A percentile compares a stretch with the other conserved stretches of the same genome.
Evolutionary conservation across 2,329 filamentous ascomycete species (phyloP).

Genomic region (Orbilia ellipsospora): DNA sequence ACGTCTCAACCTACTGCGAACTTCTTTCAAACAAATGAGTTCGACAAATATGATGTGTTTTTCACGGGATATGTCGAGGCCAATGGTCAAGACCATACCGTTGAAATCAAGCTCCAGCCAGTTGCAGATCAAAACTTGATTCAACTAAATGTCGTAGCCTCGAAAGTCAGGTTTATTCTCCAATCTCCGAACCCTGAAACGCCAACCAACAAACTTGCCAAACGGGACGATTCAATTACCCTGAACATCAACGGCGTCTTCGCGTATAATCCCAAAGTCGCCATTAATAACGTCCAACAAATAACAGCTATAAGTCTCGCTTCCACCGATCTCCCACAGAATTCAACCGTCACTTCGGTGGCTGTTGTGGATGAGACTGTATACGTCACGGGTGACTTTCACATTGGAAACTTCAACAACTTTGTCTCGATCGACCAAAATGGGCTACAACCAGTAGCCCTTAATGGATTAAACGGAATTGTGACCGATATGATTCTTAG

Average conservation of each 20-base stretch:
- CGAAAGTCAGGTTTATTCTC: slow-evolving; percentile 81
- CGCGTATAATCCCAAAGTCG: slow-evolving; percentile 82
- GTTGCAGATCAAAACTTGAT: slow-evolving; percentile 69
- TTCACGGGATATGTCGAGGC: slow-evolving; percentile 87
- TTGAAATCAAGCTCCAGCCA: slow-evolving; percentile 81
- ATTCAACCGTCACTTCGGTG: slow-evolving; percentile 33
- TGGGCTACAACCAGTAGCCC: slow-evolving; percentile 71
- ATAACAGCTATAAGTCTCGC: slow-evolving; percentile 76
- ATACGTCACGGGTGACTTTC: slow-evolving; percentile 68
- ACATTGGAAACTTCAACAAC: slow-evolving; percentile 71
- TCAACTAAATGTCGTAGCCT: slow-evolving; percentile 83
- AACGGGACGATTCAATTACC: background rate
- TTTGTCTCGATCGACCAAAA: slow-evolving; percentile 76
- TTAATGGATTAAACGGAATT: slow-evolving; percentile 80
- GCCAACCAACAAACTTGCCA: background rate
- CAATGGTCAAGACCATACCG: slow-evolving; percentile 77
- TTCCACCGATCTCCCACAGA: slow-evolving; percentile 74
- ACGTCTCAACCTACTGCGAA: slow-evolving; percentile 64
- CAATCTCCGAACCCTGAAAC: slow-evolving; percentile 62
- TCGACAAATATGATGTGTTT: slow-evolving; percentile 94
- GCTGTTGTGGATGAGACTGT: slow-evolving; percentile 23
- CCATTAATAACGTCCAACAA: slow-evolving; percentile 75
- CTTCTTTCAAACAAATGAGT: slow-evolving; percentile 92
- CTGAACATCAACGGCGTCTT: slow-evolving; percentile 82
- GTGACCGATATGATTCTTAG: slow-evolving; percentile 79